A percentile compares a stretch with the other conserved stretches of the same genome.
Evolutionary conservation across 1,284 basidiomycete genomes (phyloP).

Genomic region (Agroathelia rolfsii): DNA sequence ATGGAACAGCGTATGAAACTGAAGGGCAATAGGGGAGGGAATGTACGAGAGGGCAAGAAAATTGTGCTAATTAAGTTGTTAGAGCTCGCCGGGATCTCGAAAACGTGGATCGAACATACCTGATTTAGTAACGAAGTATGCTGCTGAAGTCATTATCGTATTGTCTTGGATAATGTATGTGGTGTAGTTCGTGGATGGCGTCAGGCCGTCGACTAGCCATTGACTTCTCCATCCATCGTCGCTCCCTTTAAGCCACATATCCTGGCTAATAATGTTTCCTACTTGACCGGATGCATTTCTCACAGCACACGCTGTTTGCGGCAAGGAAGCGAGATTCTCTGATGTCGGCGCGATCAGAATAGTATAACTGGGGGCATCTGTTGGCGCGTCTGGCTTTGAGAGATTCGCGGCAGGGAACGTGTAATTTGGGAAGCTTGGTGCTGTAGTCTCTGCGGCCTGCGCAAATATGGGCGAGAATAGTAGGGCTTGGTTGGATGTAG

Average conservation of each 20-base stretch:
- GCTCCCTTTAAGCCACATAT: slow-evolving; percentile 48
- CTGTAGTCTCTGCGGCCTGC: too few species aligned
- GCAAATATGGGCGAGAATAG: slow-evolving; percentile 63
- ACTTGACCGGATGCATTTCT: slow-evolving; percentile 23
- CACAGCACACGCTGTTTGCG: slow-evolving; percentile 51
- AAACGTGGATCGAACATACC: slow-evolving; percentile 26
- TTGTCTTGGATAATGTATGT: slow-evolving; percentile 46
- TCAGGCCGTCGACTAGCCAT: slow-evolving; percentile 51
- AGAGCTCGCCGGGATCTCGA: slow-evolving; percentile 5
- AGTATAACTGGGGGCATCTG: slow-evolving; percentile 39
- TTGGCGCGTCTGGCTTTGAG: slow-evolving; percentile 30
- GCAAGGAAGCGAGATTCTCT: slow-evolving; percentile 29
- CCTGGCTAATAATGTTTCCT: slow-evolving; percentile 29
- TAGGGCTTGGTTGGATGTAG: slow-evolving; percentile 65
- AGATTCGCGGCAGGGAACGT: slow-evolving; percentile 57
- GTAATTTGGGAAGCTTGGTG: slow-evolving; percentile 76
- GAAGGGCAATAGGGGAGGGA: slow-evolving; percentile 68
- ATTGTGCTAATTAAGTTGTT: slow-evolving; percentile 35
- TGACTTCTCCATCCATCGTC: slow-evolving; percentile 53
- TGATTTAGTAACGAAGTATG: slow-evolving; percentile 63
- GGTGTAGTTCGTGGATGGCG: slow-evolving; percentile 62
- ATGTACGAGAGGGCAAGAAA: slow-evolving; percentile 64
- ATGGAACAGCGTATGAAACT: slow-evolving; percentile 61
- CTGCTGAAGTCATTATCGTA: slow-evolving; percentile 48
- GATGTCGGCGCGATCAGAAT: slow-evolving; percentile 42